phyloP scores from a whole-genome alignment of 2,329 filamentous ascomycete species.

The Thermothelomyces thermophilus region DNA sequence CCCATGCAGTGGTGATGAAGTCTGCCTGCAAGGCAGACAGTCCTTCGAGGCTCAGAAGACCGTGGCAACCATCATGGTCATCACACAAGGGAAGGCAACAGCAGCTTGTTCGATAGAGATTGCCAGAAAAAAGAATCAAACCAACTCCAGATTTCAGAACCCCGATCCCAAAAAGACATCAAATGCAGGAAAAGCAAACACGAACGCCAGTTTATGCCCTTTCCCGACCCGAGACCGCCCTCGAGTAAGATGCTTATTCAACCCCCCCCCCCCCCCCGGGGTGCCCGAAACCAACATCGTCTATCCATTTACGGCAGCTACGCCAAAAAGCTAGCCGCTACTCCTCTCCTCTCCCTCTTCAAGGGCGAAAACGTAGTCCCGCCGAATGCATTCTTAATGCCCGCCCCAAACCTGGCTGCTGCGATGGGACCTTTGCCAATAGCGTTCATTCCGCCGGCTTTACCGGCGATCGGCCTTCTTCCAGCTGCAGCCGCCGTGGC shows the following conservation, averaged over 20 bases:
- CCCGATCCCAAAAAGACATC: neutral
- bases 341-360: constrained; percentile 61
- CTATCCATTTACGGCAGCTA: constrained; percentile 21
- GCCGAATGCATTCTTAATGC: constrained; percentile 43
- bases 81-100: too few species aligned
- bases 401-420: constrained; percentile 32
- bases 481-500: neutral
- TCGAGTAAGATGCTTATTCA: neutral
- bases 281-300: neutral
- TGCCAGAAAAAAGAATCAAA: neutral
- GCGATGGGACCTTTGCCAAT: neutral
- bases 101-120: neutral
- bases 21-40: too few species aligned
- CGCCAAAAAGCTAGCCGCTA: constrained; percentile 54
- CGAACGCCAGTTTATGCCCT: constrained; percentile 4
- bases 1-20: too few species aligned
- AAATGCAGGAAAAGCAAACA: constrained; percentile 1
- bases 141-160: neutral
- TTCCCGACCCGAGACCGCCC: neutral
- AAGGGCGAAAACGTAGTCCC: constrained; percentile 60
- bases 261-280: neutral
- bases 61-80: too few species aligned
- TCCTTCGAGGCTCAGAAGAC: too few species aligned
- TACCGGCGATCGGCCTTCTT: constrained; percentile 25
- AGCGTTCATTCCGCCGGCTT: constrained; percentile 20